A percentile compares a stretch with the other conserved stretches of the same genome.
Conservation (phyloP, 495 filamentous ascomycete genomes). For the Thozetella sp. region DNA sequence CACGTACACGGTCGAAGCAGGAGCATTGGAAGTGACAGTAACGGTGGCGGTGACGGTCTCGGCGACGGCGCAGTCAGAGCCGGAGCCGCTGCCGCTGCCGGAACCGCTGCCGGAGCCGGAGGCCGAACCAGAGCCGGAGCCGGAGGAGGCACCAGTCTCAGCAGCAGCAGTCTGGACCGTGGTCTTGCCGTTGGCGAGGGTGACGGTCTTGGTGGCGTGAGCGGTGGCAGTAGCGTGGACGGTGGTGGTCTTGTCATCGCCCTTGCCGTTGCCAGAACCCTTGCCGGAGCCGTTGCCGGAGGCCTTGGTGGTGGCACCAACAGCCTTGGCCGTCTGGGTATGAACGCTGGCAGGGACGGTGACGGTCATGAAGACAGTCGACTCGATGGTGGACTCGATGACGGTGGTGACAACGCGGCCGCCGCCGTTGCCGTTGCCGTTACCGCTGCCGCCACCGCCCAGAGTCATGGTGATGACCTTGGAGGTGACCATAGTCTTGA, state of each 20-base stretch:
- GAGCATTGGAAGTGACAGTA: constrained; percentile 29
- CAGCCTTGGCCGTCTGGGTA: constrained; percentile 24
- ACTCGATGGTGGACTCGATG: constrained; percentile 27
- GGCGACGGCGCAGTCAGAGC: constrained; percentile 27
- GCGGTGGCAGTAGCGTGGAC: constrained; percentile 22
- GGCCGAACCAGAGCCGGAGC: constrained; percentile 13
- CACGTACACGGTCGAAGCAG: constrained; percentile 42
- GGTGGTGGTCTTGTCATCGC: constrained; percentile 18
- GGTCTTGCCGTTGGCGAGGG: constrained; percentile 11
- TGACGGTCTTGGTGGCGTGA: constrained; percentile 28
- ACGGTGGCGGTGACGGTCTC: constrained; percentile 40
- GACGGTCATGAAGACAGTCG: constrained; percentile 19
- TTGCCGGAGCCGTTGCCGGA: constrained; percentile 14
- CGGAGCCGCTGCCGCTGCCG: constrained; percentile 12
- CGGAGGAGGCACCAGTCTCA: constrained; percentile 13
- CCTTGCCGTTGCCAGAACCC: constrained; percentile 14
- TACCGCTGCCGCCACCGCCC: constrained; percentile 27
- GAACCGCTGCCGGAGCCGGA: constrained; percentile 11
- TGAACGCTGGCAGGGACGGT: constrained; percentile 10
- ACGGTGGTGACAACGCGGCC: constrained; percentile 34
- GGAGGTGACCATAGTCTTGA: constrained; percentile 23
- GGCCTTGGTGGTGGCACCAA: constrained; percentile 16
- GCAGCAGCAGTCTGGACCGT: constrained; percentile 9
- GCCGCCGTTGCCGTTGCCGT: constrained; percentile 7
- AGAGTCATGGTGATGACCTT: constrained; percentile 37